phyloP scores from a whole-genome alignment of 345 rosid genomes.

The Aegle marmelos region DNA sequence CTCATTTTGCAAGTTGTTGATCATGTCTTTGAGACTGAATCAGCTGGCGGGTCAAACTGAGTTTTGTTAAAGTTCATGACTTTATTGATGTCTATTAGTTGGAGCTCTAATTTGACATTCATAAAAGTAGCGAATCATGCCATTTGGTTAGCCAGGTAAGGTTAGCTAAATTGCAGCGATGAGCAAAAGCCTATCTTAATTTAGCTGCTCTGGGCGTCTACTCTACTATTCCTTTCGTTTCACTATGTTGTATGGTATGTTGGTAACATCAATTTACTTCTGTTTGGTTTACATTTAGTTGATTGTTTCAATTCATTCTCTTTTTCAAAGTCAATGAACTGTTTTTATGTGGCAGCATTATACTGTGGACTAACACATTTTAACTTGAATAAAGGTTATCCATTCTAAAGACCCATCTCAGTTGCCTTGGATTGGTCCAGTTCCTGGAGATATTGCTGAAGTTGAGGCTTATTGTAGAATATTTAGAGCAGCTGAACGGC shows the following conservation, averaged over 20 bases:
- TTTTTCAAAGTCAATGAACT: background rate
- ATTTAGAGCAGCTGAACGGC: slow-evolving; percentile 78
- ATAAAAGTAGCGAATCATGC: background rate
- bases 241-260: background rate
- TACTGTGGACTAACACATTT: slow-evolving; percentile 19
- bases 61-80: background rate
- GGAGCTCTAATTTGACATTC: background rate
- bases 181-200: background rate
- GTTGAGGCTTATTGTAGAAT: slow-evolving; percentile 95
- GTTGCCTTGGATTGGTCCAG: slow-evolving; percentile 85
- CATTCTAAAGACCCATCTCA: slow-evolving; percentile 63
- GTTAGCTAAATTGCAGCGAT: background rate
- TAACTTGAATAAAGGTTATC: slow-evolving; percentile 34
- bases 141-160: background rate
- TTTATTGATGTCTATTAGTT: background rate
- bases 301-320: background rate
- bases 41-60: background rate
- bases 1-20: background rate
- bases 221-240: background rate
- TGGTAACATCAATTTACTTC: background rate
- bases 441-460: slow-evolving; percentile 97
- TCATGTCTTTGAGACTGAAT: background rate
- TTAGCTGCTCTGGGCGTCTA: background rate
- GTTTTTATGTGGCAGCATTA: background rate
- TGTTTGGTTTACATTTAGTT: background rate